phyloP scores from a whole-genome alignment of 345 rosid genomes.

The Cardamine chenopodiifolia region DNA sequence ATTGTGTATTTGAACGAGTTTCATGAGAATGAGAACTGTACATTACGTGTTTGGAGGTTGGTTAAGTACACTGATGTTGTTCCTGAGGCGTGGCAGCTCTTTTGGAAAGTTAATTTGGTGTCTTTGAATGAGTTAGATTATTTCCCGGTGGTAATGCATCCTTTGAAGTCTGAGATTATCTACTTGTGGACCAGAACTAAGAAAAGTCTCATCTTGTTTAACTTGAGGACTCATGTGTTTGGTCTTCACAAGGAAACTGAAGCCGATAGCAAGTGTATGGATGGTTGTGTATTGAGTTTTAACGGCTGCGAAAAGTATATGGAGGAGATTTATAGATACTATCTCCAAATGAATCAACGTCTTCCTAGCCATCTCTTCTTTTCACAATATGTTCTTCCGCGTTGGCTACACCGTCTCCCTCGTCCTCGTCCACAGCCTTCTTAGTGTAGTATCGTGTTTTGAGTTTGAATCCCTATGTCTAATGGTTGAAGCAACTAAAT shows the following conservation, averaged over 20 bases:
- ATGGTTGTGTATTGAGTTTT: slow-evolving; percentile 30
- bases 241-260: not conserved
- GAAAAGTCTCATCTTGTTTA: slow-evolving; percentile 3
- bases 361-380: slow-evolving; percentile 14
- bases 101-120: not conserved
- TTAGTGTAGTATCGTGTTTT: not conserved
- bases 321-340: not conserved
- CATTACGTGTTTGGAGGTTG: slow-evolving; percentile 32
- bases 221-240: slow-evolving; percentile 30
- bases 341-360: not conserved
- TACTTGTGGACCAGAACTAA: slow-evolving; percentile 23
- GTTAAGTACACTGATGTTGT: not conserved
- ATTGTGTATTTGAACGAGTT: slow-evolving; percentile 34
- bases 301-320: slow-evolving; percentile 5
- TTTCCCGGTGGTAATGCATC: slow-evolving; percentile 1
- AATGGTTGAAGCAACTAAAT: not conserved
- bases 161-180: slow-evolving; percentile 22
- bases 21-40: not conserved
- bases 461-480: not conserved
- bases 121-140: not conserved
- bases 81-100: slow-evolving; percentile 23
- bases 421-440: slow-evolving; percentile 11
- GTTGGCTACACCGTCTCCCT: slow-evolving; percentile 29
- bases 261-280: slow-evolving; percentile 6
- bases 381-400: slow-evolving; percentile 29